A percentile compares a stretch with the other conserved stretches of the same genome.
phyloP scores from a whole-genome alignment of 1,284 basidiomycete genomes.

The Porodaedalea pini region DNA sequence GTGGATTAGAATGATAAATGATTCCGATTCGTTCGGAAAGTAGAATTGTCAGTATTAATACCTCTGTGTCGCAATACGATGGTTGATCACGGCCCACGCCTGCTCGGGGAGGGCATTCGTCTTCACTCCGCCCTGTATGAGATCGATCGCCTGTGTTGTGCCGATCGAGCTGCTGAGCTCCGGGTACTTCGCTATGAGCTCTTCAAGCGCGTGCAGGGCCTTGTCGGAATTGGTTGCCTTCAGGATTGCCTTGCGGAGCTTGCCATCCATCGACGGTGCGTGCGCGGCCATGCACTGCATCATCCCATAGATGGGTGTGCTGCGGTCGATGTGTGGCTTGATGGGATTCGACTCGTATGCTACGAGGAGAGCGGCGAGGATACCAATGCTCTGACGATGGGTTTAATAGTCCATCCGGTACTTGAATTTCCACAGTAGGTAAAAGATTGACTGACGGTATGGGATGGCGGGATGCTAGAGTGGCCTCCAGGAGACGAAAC shows the following conservation, averaged over 20 bases:
- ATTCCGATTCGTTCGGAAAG: slow-evolving; percentile 32
- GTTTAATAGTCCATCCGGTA: not conserved
- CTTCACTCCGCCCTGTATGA: slow-evolving; percentile 60
- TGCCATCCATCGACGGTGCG: slow-evolving; percentile 38
- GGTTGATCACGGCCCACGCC: slow-evolving; percentile 52
- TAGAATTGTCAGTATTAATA: slow-evolving; percentile 21
- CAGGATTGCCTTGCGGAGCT: slow-evolving; percentile 37
- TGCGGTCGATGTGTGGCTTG: slow-evolving; percentile 32
- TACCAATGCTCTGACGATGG: slow-evolving; percentile 39
- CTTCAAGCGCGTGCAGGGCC: slow-evolving; percentile 41
- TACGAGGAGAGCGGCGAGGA: slow-evolving; percentile 41
- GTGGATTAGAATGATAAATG: slow-evolving; percentile 20
- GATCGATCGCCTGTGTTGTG: slow-evolving; percentile 60
- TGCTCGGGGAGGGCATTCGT: slow-evolving; percentile 57
- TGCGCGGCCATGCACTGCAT: slow-evolving; percentile 46
- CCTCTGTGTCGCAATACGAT: slow-evolving; percentile 46
- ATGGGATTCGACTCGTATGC: slow-evolving; percentile 40
- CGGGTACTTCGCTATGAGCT: slow-evolving; percentile 33
- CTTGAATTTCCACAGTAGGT: not conserved
- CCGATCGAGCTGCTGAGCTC: slow-evolving; percentile 36
- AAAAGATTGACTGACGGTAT: slow-evolving; percentile 24
- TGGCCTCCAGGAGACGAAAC: slow-evolving; percentile 45
- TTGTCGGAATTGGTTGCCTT: slow-evolving; percentile 37
- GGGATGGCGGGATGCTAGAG: slow-evolving; percentile 39
- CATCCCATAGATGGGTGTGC: slow-evolving; percentile 41